phyloP scores from a whole-genome alignment of 768 basidiomycete genomes.

The Psilocybe cubensis region DNA sequence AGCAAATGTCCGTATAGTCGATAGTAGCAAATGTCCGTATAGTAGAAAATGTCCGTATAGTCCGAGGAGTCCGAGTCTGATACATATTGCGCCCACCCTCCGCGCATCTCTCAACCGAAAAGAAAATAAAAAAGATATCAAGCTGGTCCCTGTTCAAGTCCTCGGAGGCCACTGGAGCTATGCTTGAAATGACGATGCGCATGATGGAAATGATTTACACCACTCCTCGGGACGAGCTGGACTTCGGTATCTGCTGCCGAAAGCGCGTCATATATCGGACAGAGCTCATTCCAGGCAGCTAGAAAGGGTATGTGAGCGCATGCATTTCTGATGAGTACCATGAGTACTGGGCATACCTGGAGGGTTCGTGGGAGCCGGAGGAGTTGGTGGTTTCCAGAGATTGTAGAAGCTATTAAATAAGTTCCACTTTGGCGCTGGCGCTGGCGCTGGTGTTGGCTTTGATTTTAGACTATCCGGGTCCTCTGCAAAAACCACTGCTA shows the following conservation, averaged over 20 bases:
- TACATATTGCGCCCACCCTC: too few relatives aligned
- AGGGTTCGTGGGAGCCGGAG: not conserved
- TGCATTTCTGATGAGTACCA: too few relatives aligned
- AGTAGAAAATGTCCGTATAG: too few relatives aligned
- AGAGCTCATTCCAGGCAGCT: conserved; percentile 39
- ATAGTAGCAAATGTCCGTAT: too few relatives aligned
- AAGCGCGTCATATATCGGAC: conserved; percentile 35
- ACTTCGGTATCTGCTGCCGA: not conserved
- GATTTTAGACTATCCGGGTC: conserved; percentile 19
- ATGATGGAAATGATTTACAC: not conserved
- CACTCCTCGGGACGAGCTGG: not conserved
- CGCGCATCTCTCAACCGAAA: too few relatives aligned
- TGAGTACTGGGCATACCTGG: not conserved
- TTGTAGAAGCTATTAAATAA: too few relatives aligned
- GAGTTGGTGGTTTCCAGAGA: too few relatives aligned
- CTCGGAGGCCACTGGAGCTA: not conserved
- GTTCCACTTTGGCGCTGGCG: too few relatives aligned
- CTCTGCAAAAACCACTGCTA: conserved; percentile 46
- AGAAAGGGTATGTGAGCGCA: too few relatives aligned
- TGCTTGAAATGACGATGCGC: not conserved
- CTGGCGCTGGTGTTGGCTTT: conserved; percentile 6
- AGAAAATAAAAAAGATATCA: too few relatives aligned
- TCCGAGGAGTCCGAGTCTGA: too few relatives aligned
- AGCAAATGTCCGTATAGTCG: too few relatives aligned
- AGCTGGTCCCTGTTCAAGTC: not conserved